Conservation (phyloP, 1,284 basidiomycete genomes). For the Heterobasidion parviporum region DNA sequence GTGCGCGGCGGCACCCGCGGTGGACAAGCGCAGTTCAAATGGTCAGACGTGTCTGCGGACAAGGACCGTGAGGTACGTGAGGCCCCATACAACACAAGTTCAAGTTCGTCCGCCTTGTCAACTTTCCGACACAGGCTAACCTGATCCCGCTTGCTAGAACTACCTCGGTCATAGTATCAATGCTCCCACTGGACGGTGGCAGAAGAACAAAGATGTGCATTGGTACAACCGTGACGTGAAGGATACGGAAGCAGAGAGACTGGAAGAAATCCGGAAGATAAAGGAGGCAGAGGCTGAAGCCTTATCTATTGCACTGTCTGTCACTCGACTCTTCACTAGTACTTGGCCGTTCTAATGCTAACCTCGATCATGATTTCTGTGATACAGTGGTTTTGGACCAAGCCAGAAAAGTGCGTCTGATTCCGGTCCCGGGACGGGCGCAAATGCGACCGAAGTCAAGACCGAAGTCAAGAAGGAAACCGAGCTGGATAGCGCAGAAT, state of each 20-base stretch:
- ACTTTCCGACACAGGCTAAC: constrained; percentile 1
- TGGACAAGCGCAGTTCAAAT: constrained; percentile 88
- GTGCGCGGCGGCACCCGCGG: constrained; percentile 81
- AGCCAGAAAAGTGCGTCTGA: constrained; percentile 29
- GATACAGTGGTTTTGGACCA: constrained; percentile 53
- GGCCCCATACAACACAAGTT: neutral
- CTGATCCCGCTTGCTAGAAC: constrained; percentile 40
- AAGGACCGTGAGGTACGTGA: constrained; percentile 77
- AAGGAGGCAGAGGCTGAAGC: constrained; percentile 88
- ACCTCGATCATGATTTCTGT: neutral
- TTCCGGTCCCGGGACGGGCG: constrained; percentile 25
- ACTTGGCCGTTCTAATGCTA: neutral
- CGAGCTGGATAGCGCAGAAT: neutral
- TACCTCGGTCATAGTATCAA: constrained; percentile 91
- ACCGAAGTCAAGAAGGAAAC: constrained; percentile 9
- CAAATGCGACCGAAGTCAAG: constrained; percentile 18
- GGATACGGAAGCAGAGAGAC: constrained; percentile 35
- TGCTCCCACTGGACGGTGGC: constrained; percentile 89
- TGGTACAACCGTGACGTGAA: constrained; percentile 76
- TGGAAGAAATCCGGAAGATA: constrained; percentile 68
- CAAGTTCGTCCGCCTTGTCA: neutral
- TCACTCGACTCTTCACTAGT: constrained; percentile 7
- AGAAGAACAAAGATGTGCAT: constrained; percentile 91
- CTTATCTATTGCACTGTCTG: constrained; percentile 69
- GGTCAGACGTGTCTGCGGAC: constrained; percentile 84